These are phyloP conservation scores for Tetrahymena thermophila DNA, from an alignment of 73 alveolate species.

Conservation along the genomic window DNA sequence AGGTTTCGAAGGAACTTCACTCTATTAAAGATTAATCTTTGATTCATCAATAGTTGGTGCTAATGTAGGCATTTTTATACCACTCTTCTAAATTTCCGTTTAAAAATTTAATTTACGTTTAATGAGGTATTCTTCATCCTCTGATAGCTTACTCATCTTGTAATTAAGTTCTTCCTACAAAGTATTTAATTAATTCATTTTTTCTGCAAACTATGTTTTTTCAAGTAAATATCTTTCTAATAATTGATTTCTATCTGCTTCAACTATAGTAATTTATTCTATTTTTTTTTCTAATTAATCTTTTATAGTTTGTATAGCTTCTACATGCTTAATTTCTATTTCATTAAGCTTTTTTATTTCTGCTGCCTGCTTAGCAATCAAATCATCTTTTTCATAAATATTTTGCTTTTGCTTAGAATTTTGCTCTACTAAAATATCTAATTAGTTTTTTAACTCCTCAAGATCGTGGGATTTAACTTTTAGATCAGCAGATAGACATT, in stretches of 20 bases:
- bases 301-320: not conserved
- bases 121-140: not conserved
- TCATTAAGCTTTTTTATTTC: not conserved
- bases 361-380: not conserved
- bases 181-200: not conserved
- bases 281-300: not conserved
- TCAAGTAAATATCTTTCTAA: not conserved
- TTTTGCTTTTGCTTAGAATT: not conserved
- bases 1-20: constrained; percentile 25
- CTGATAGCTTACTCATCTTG: not conserved
- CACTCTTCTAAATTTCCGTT: not conserved
- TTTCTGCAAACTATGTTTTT: not conserved
- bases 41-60: not conserved
- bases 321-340: not conserved
- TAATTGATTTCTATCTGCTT: not conserved
- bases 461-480: not conserved
- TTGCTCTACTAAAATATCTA: not conserved
- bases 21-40: not conserved
- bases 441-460: not conserved
- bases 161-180: not conserved
- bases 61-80: not conserved
- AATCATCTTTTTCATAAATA: not conserved
- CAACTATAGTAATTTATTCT: not conserved
- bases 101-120: not conserved
- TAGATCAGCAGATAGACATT: not conserved